Evolutionary conservation across 2,329 filamentous ascomycete species (phyloP).

Genomic region (Fusarium incarnatum): DNA sequence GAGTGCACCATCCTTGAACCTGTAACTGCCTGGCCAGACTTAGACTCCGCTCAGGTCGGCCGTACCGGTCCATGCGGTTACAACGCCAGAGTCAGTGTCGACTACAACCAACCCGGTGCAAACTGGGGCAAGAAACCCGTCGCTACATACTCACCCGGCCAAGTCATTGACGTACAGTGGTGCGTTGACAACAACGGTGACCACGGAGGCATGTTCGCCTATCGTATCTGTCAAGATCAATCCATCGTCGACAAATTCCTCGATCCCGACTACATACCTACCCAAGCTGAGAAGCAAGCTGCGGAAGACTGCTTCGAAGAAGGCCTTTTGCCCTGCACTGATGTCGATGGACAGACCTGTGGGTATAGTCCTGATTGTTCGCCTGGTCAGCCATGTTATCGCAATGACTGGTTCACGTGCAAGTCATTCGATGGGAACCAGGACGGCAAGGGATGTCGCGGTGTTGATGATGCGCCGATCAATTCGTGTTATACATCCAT

Average conservation of each 20-base stretch:
- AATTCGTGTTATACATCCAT: slow-evolving; percentile 64
- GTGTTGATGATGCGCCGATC: slow-evolving; percentile 58
- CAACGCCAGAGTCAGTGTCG: slow-evolving; percentile 63
- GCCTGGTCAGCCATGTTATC: slow-evolving; percentile 57
- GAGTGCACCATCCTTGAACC: slow-evolving; percentile 67
- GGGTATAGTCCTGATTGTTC: slow-evolving; percentile 61
- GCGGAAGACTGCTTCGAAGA: slow-evolving; percentile 65
- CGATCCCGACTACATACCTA: slow-evolving; percentile 60
- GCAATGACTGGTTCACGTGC: slow-evolving; percentile 68
- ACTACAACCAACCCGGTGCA: slow-evolving; percentile 62
- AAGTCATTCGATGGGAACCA: slow-evolving; percentile 54
- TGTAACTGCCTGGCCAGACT: slow-evolving; percentile 62
- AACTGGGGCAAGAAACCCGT: slow-evolving; percentile 60
- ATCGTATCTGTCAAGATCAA: slow-evolving; percentile 65
- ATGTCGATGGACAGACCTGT: slow-evolving; percentile 62
- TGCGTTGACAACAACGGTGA: slow-evolving; percentile 68
- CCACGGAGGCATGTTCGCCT: slow-evolving; percentile 68
- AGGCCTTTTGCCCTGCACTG: slow-evolving; percentile 61
- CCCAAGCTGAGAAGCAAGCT: slow-evolving; percentile 62
- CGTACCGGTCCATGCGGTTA: slow-evolving; percentile 65
- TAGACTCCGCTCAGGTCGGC: slow-evolving; percentile 58
- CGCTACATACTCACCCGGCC: slow-evolving; percentile 58
- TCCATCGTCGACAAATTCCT: slow-evolving; percentile 63
- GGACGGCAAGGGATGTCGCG: slow-evolving; percentile 54
- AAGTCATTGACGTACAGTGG: slow-evolving; percentile 64